Evolutionary conservation across 768 basidiomycete species (phyloP).

Genomic region (Pilatotrama ljubarskyi): DNA sequence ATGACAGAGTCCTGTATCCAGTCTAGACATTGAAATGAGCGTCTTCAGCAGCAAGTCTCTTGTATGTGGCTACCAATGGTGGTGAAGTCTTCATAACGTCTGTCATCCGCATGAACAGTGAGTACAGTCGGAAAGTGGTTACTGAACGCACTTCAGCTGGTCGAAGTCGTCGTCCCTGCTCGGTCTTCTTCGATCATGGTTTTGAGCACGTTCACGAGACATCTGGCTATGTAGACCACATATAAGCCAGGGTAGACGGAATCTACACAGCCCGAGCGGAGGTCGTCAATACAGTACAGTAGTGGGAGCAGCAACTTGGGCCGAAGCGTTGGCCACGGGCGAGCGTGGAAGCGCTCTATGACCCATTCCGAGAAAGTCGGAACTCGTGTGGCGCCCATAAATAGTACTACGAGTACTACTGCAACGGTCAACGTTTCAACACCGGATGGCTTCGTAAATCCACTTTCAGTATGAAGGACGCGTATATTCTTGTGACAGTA

Average conservation of each 20-base stretch:
- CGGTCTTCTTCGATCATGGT: conserved; percentile 12
- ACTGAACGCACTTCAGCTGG: conserved; percentile 25
- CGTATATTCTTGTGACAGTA: no score
- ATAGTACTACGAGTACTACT: background rate
- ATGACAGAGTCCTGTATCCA: conserved; percentile 96
- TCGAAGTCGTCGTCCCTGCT: conserved; percentile 25
- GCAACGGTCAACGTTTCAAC: background rate
- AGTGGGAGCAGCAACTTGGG: background rate
- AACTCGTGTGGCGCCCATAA: background rate
- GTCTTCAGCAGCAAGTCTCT: conserved; percentile 15
- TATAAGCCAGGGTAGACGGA: background rate
- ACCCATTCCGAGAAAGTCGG: background rate
- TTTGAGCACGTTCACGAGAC: conserved; percentile 18
- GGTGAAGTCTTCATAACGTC: conserved; percentile 93
- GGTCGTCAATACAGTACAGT: background rate
- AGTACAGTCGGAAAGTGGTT: conserved; percentile 24
- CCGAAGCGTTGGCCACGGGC: background rate
- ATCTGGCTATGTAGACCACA: background rate
- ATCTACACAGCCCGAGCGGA: no score
- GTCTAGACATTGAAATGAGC: conserved; percentile 48
- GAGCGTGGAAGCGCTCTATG: background rate
- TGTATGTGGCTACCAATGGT: conserved; percentile 68
- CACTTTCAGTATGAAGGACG: no score
- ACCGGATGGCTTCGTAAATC: no score
- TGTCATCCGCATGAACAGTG: conserved; percentile 30